phyloP scores from a whole-genome alignment of 2,329 filamentous ascomycete genomes.

The Teratosphaeria destructans region DNA sequence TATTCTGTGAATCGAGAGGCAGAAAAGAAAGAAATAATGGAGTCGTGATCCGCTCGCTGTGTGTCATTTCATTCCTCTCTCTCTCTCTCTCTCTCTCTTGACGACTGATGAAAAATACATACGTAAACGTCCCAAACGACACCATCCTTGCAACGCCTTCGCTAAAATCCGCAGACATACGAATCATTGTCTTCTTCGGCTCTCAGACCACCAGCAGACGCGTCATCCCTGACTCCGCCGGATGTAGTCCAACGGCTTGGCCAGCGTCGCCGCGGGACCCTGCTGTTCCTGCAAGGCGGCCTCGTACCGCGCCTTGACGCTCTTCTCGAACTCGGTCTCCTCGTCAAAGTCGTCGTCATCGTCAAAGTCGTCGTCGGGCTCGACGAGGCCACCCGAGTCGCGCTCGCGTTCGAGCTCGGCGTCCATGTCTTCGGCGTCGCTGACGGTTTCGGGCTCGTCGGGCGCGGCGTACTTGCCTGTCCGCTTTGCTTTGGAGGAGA shows the following conservation, averaged over 20 bases:
- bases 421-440: slow-evolving; percentile 41
- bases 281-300: slow-evolving; percentile 52
- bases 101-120: too few relatives aligned
- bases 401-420: slow-evolving; percentile 42
- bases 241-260: slow-evolving; percentile 7
- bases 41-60: too few relatives aligned
- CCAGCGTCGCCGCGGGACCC: slow-evolving; percentile 3
- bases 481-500: slow-evolving; percentile 35
- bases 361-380: slow-evolving; percentile 27
- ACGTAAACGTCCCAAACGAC: too few relatives aligned
- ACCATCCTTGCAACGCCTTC: too few relatives aligned
- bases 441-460: slow-evolving; percentile 41
- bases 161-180: too few relatives aligned
- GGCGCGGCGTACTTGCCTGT: slow-evolving; percentile 23
- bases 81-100: too few relatives aligned
- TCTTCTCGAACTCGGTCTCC: slow-evolving; percentile 50
- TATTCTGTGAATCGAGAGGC: too few relatives aligned
- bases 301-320: slow-evolving; percentile 66
- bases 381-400: slow-evolving; percentile 36
- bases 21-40: too few relatives aligned
- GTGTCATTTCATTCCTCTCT: too few relatives aligned
- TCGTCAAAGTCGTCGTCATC: slow-evolving; percentile 39
- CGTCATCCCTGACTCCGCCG: slow-evolving; percentile 8
- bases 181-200: too few relatives aligned
- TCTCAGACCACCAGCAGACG: too few relatives aligned